Conservation (phyloP, 192 early-diverging fungal species). For the Backusella luteola region DNA sequence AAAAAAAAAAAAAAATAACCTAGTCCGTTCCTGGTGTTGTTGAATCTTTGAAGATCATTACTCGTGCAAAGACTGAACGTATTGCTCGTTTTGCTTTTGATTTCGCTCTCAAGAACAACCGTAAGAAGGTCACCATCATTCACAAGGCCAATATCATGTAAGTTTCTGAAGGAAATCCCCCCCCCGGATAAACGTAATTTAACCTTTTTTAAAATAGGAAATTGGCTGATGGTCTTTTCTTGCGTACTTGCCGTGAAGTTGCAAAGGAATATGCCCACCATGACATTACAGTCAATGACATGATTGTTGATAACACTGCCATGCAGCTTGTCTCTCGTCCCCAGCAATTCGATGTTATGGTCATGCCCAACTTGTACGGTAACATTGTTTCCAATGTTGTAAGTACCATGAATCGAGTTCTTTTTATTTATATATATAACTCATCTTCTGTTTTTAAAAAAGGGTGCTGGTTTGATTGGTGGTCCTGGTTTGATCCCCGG, state of each 20-base stretch:
- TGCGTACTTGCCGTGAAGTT: slow-evolving; percentile 94
- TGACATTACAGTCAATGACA: slow-evolving; percentile 93
- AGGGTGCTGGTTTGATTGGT: slow-evolving; percentile 92
- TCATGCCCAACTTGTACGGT: slow-evolving; percentile 99
- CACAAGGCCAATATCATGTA: slow-evolving; percentile 99
- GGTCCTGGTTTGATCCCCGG: slow-evolving; percentile 96
- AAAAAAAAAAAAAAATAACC: too few species aligned
- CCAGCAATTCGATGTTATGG: slow-evolving; percentile 98
- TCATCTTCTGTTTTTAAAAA: background rate
- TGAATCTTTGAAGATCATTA: slow-evolving; percentile 98
- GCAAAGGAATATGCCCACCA: slow-evolving; percentile 87
- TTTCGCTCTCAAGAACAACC: slow-evolving; percentile 94
- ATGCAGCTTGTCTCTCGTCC: slow-evolving; percentile 99
- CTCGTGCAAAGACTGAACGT: slow-evolving; percentile 95
- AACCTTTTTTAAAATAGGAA: slow-evolving; percentile 56
- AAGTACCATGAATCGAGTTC: slow-evolving; percentile 8
- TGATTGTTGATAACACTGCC: slow-evolving; percentile 99
- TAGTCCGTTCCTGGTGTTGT: slow-evolving; percentile 96
- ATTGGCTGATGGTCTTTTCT: slow-evolving; percentile 96
- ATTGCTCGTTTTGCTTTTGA: slow-evolving; percentile 99
- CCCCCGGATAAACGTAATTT: slow-evolving; percentile 9
- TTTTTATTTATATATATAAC: background rate
- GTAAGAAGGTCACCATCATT: slow-evolving; percentile 98
- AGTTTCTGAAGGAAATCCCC: background rate
- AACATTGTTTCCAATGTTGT: slow-evolving; percentile 97